Percentiles rank a stretch among this genome's conserved stretches.
phyloP scores from a whole-genome alignment of 2,329 filamentous ascomycete genomes.

The Mycosphaerella sp. region DNA sequence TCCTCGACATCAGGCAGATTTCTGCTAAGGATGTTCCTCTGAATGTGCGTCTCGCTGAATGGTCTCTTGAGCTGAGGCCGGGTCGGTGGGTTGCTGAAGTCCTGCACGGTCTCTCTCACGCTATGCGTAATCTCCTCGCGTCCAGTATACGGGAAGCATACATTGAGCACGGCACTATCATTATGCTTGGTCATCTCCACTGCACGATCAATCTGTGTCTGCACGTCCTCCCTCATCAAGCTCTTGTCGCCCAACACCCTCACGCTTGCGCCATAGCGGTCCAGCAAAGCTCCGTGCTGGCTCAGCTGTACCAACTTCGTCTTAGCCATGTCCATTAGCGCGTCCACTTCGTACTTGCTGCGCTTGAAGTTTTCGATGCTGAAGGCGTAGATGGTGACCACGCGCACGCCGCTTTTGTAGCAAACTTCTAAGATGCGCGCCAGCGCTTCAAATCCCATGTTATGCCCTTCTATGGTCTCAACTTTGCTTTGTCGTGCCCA shows the following conservation, averaged over 20 bases:
- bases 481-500: slow-evolving; percentile 88
- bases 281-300: slow-evolving; percentile 86
- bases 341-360: slow-evolving; percentile 92
- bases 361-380: slow-evolving; percentile 99
- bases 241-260: slow-evolving; percentile 79
- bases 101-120: slow-evolving; percentile 77
- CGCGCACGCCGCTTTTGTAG: slow-evolving; percentile 94
- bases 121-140: slow-evolving; percentile 91
- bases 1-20: slow-evolving; percentile 40
- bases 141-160: slow-evolving; percentile 97
- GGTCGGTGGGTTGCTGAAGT: slow-evolving; percentile 64
- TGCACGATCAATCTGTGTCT: slow-evolving; percentile 80
- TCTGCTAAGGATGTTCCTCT: slow-evolving; percentile 65
- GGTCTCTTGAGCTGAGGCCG: slow-evolving; percentile 48
- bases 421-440: slow-evolving; percentile 95
- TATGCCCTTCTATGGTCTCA: slow-evolving; percentile 93
- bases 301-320: slow-evolving; percentile 86
- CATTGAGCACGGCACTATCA: slow-evolving; percentile 70
- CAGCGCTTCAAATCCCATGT: slow-evolving; percentile 89
- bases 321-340: slow-evolving; percentile 96
- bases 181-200: slow-evolving; percentile 84
- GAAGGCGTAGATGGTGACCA: slow-evolving; percentile 97
- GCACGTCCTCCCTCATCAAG: slow-evolving; percentile 77
- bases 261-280: slow-evolving; percentile 84
- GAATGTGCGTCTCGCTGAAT: slow-evolving; percentile 83